Percentiles rank a stretch among this genome's conserved stretches.
Conservation (phyloP, 805 yeast genomes). For the Ogataea salicorniae region DNA sequence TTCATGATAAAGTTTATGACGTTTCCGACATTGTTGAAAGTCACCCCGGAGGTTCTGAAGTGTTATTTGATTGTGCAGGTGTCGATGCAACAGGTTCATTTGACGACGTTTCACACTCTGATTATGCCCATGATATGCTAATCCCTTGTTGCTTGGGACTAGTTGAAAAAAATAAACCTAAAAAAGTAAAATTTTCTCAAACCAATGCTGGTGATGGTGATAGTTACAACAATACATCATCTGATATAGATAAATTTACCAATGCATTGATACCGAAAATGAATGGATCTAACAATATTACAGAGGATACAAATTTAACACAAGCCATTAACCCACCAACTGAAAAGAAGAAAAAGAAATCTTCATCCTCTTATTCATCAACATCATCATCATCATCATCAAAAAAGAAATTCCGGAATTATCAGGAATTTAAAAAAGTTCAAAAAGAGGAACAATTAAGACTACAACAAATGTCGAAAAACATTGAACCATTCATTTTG, state of each 20-base stretch:
- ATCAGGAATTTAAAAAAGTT: constrained; percentile 8
- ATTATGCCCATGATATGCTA: constrained; percentile 79
- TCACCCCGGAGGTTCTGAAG: constrained; percentile 87
- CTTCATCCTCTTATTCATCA: neutral
- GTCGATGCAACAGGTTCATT: constrained; percentile 67
- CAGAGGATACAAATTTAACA: neutral
- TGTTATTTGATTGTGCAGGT: constrained; percentile 74
- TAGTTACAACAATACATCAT: no score
- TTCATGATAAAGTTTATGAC: constrained; percentile 65
- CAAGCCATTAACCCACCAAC: neutral
- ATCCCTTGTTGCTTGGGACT: constrained; percentile 78
- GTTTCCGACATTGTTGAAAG: constrained; percentile 48
- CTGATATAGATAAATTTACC: no score
- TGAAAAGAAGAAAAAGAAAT: constrained; percentile 2
- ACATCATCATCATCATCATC: neutral
- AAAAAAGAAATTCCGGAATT: constrained; percentile 8
- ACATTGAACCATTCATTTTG: constrained; percentile 3
- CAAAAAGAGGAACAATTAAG: constrained; percentile 3
- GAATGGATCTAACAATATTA: no score
- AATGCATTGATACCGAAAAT: no score
- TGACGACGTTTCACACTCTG: constrained; percentile 71
- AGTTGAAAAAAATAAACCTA: constrained; percentile 38
- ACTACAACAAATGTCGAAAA: neutral
- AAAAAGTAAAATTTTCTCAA: constrained; percentile 12
- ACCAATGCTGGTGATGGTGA: constrained; percentile 1